Percentiles rank a stretch among this genome's conserved stretches.
These are phyloP conservation scores for Alnus rubra DNA, from an alignment of 306 rosid species.

Conservation along the genomic window DNA sequence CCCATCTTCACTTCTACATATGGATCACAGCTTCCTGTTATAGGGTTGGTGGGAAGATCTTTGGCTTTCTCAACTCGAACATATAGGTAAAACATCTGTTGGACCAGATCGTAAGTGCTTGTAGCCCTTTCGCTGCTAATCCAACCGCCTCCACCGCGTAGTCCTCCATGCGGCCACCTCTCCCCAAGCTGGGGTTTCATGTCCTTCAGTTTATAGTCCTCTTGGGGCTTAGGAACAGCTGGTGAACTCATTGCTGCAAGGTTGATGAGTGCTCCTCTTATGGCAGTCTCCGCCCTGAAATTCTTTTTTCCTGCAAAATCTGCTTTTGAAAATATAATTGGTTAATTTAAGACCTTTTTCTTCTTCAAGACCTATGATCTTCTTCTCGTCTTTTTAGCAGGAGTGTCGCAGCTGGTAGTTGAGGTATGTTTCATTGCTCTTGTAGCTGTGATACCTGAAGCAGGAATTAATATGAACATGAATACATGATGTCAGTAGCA, in stretches of 20 bases:
- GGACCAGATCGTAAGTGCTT: conserved; percentile 82
- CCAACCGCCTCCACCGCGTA: conserved; percentile 77
- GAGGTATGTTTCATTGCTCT: conserved; percentile 4
- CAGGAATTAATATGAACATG: not conserved
- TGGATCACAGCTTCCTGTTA: conserved; percentile 62
- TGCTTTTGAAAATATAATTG: conserved; percentile 4
- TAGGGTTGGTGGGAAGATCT: conserved; percentile 63
- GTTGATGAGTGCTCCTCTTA: conserved; percentile 9
- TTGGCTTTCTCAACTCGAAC: conserved; percentile 80
- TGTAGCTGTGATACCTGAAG: conserved; percentile 13
- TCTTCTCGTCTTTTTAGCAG: not conserved
- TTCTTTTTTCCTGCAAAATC: conserved; percentile 3
- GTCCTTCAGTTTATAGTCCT: conserved; percentile 74
- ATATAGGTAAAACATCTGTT: conserved; percentile 81
- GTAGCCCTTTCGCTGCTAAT: conserved; percentile 72
- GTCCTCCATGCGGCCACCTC: conserved; percentile 85
- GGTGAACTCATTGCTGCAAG: conserved; percentile 42
- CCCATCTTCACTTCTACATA: conserved; percentile 79
- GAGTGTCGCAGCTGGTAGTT: conserved; percentile 5
- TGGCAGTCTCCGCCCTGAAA: conserved; percentile 8
- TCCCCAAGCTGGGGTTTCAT: conserved; percentile 80
- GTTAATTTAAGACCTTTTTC: not conserved
- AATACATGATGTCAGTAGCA: not conserved
- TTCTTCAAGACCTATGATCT: not conserved
- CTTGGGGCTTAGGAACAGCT: conserved; percentile 40